These are phyloP conservation scores for Pyracantha coccinea DNA, from an alignment of 331 rosid genomes.

Conservation along the genomic window DNA sequence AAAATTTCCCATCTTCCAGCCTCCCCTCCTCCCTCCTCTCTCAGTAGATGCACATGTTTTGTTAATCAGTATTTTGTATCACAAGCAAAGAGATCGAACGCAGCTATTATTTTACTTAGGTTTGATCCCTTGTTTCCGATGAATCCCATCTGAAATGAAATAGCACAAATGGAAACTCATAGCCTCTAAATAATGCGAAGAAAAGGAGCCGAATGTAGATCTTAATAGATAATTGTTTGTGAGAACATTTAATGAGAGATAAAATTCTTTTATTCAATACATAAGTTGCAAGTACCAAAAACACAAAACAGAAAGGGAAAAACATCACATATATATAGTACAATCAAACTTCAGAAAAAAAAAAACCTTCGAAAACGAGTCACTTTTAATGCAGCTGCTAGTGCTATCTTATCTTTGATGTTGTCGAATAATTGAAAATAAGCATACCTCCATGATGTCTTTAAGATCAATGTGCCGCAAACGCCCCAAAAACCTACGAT, in stretches of 20 bases:
- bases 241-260: not conserved
- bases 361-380: not conserved
- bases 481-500: slow-evolving; percentile 2
- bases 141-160: not conserved
- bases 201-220: not conserved
- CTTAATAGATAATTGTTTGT: too few relatives aligned
- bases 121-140: not conserved
- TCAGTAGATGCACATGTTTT: not conserved
- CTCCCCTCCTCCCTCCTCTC: not conserved
- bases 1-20: not conserved
- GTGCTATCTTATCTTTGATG: not conserved
- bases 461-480: not conserved
- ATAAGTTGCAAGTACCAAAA: not conserved
- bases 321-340: not conserved
- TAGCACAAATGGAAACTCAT: not conserved
- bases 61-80: not conserved
- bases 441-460: slow-evolving; percentile 9
- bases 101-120: not conserved
- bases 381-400: not conserved
- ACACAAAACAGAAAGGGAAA: not conserved
- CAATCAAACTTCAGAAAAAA: not conserved
- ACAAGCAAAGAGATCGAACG: not conserved
- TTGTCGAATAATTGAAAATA: not conserved
- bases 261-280: not conserved
- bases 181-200: not conserved